Evolutionary conservation across 306 rosid species (phyloP).

Genomic region (Carpinus viminea): DNA sequence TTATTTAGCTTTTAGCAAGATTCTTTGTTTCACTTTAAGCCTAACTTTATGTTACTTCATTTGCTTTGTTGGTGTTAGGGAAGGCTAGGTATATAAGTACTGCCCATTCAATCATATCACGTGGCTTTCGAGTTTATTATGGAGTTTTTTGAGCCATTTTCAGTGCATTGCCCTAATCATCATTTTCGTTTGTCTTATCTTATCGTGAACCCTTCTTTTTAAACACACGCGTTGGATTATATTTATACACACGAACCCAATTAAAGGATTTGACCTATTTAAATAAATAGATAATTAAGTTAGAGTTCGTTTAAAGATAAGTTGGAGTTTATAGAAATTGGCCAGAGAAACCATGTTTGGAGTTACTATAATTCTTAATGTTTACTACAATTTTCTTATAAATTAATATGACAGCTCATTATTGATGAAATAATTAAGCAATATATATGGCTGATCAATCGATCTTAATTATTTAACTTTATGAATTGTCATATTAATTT

Average conservation of each 20-base stretch:
- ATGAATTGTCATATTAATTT: too few species aligned
- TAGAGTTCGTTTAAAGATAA: too few species aligned
- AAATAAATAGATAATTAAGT: too few species aligned
- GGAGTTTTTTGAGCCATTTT: conserved; percentile 24
- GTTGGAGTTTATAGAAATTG: too few species aligned
- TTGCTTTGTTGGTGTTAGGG: conserved; percentile 49
- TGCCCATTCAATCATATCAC: conserved; percentile 57
- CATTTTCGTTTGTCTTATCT: conserved; percentile 11
- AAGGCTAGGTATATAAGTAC: conserved; percentile 34
- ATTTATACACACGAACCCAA: neutral
- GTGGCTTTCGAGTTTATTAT: conserved; percentile 31
- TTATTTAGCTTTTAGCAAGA: conserved; percentile 82
- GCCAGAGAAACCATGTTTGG: too few species aligned
- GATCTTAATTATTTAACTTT: too few species aligned
- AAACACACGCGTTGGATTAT: neutral
- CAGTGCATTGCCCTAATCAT: conserved; percentile 31
- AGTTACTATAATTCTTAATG: too few species aligned
- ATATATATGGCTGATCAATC: too few species aligned
- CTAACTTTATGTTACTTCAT: conserved; percentile 88
- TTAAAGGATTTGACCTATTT: too few species aligned
- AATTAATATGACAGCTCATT: too few species aligned
- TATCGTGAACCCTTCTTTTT: conserved; percentile 26
- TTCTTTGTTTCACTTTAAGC: conserved; percentile 79
- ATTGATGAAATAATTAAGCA: too few species aligned
- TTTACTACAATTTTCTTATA: too few species aligned